Base-by-base conservation (phyloP, 768 basidiomycete genomes). In the Mycena capillaripes region DNA sequence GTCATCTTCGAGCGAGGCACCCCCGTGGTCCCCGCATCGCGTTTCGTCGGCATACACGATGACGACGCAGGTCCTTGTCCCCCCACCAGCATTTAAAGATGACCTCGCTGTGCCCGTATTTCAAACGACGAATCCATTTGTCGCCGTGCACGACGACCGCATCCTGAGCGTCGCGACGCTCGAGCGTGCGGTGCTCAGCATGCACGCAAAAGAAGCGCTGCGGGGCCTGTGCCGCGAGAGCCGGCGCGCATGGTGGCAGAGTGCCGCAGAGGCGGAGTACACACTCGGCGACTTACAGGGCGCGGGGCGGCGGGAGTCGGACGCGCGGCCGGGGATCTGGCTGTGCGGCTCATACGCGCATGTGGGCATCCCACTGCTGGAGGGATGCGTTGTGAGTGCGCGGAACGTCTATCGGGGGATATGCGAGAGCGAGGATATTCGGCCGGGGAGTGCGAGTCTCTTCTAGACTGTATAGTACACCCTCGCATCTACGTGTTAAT, bases 361-460 rank as follows among this genome's bases (percentile, higher is more conserved):
- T 76, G 81, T 86, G 21, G 94, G 95, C 0, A 93, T 95, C 56
- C 94, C 94, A 11, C 79, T 96, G 64, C 81, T 95, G 57, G 95
- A 96, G 76, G 93, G 93, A 3, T 95, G 94, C 79, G 94, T 94
- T 16, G 87, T 87, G 23, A 93, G 92, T 75, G 92, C 92, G n/a
- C 84, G 86, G 78, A 85, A 85, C 57, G 90, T 92, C 12, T 75
- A 75, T 12, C n/a, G 83, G 30, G 74, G 66, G 23, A 77, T 77
- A 36, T 75, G 71, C n/a, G 29, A 71, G 50, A 73, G 74, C 59
- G 76, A 77, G 48, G 70, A 67, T 1, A 32, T 75, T 2, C 55
- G 30, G 32, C 61, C 61, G 4, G 66, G 53, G 14, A 52, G 48
- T 46, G 63, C 66, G 48, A 67, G 71, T 50, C 34, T 38, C 48